Evolutionary conservation across 2,329 filamentous ascomycete genomes (phyloP).

Genomic region (Raffaelea deltoideospora): DNA sequence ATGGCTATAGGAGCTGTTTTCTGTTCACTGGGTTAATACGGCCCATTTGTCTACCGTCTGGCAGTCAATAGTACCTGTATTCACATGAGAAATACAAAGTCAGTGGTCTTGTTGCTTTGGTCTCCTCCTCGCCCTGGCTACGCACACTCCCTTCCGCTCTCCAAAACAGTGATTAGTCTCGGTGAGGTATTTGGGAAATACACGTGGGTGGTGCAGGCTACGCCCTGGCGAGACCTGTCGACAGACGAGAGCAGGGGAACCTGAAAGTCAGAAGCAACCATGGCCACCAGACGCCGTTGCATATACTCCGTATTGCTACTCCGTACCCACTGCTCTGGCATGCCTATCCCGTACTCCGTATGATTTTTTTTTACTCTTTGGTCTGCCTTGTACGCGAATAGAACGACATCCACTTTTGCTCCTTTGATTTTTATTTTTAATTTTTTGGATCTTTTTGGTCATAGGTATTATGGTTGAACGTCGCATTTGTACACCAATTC

Average conservation of each 20-base stretch:
- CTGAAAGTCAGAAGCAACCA: neutral
- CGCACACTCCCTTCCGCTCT: neutral
- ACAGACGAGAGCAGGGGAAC: no score
- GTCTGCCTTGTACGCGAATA: no score
- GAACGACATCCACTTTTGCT: no score
- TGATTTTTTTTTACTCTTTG: no score
- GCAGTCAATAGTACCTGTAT: neutral
- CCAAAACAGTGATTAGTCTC: slow-evolving; percentile 2
- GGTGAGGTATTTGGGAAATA: slow-evolving; percentile 7
- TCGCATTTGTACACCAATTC: no score
- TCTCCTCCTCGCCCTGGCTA: neutral
- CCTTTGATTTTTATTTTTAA: no score
- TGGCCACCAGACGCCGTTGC: no score
- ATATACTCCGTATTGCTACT: no score
- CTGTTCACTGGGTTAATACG: neutral
- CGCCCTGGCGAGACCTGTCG: neutral
- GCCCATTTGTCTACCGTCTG: neutral
- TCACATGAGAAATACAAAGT: neutral
- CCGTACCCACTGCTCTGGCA: neutral
- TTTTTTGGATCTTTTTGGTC: no score
- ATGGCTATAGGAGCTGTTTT: no score
- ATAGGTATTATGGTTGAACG: no score
- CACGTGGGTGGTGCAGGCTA: neutral
- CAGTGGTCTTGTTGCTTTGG: neutral
- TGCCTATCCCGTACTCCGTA: no score